phyloP scores from a whole-genome alignment of 257 asterid genomes.

The Solanum dulcamara region DNA sequence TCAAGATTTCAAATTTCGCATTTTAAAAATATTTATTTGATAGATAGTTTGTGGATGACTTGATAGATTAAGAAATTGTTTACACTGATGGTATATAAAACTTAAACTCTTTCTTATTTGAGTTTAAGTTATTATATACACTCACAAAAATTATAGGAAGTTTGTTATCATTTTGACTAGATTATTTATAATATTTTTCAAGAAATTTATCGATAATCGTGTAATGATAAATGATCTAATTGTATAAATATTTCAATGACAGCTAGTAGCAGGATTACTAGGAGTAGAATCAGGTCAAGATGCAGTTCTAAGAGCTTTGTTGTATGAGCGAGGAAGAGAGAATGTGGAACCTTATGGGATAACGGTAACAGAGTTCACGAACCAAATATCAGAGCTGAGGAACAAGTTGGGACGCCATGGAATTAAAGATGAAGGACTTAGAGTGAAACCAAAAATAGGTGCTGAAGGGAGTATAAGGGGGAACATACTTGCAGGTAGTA shows the following conservation, averaged over 20 bases:
- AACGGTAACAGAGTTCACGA: slow-evolving; percentile 46
- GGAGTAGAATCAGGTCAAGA: slow-evolving; percentile 75
- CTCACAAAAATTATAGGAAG: no score
- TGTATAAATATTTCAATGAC: background rate
- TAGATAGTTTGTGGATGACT: no score
- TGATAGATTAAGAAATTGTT: no score
- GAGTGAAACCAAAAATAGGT: slow-evolving; percentile 24
- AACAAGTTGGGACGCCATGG: slow-evolving; percentile 46
- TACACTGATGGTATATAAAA: no score
- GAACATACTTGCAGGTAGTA: slow-evolving; percentile 9
- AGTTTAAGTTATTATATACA: no score
- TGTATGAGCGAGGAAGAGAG: slow-evolving; percentile 26
- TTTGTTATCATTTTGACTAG: background rate
- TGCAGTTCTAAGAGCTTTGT: slow-evolving; percentile 39
- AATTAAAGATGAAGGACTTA: slow-evolving; percentile 64
- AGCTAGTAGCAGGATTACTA: slow-evolving; percentile 55
- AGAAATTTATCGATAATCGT: no score
- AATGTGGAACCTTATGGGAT: slow-evolving; percentile 30
- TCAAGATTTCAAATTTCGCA: no score
- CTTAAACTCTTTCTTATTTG: no score
- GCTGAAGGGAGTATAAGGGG: slow-evolving; percentile 52
- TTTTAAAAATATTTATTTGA: no score
- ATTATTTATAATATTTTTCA: background rate
- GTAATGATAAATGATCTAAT: background rate
- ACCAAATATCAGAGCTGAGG: slow-evolving; percentile 36